Evolutionary conservation across 1,139 yeast species (phyloP).

Genomic region (Yarrowia galli): DNA sequence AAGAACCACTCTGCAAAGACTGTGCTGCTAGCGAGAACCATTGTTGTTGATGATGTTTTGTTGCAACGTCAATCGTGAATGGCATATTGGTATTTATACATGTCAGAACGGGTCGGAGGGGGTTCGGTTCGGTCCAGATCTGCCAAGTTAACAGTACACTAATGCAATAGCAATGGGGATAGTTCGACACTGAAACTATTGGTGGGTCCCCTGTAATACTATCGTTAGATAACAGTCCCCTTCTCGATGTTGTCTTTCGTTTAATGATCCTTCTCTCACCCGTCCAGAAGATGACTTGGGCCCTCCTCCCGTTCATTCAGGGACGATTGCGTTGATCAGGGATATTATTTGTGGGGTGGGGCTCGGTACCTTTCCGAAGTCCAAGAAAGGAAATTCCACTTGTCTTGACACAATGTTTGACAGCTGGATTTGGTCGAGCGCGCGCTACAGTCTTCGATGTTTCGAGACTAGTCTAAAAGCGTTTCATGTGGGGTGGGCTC

Average conservation of each 20-base stretch:
- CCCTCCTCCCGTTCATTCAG: too few relatives aligned
- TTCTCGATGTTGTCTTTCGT: too few relatives aligned
- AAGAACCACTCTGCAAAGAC: slow-evolving; percentile 6
- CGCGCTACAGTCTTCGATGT: not conserved
- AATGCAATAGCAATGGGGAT: not conserved
- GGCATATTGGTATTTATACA: not conserved
- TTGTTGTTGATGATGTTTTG: not conserved
- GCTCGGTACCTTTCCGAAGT: too few relatives aligned
- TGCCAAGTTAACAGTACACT: slow-evolving; percentile 1
- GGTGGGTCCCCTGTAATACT: too few relatives aligned
- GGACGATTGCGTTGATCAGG: too few relatives aligned
- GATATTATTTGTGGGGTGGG: too few relatives aligned
- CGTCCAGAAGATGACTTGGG: too few relatives aligned
- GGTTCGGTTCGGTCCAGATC: not conserved
- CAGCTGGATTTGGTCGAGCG: not conserved
- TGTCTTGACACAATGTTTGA: not conserved
- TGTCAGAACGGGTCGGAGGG: not conserved
- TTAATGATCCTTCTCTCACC: too few relatives aligned
- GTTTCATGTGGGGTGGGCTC: slow-evolving; percentile 6
- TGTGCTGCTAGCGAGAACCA: slow-evolving; percentile 1
- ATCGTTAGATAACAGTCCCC: too few relatives aligned
- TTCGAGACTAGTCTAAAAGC: not conserved
- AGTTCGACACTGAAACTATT: not conserved
- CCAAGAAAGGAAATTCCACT: not conserved
- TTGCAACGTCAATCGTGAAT: not conserved